Evolutionary conservation across 306 rosid species (phyloP).

Genomic region (Casuarina glauca): DNA sequence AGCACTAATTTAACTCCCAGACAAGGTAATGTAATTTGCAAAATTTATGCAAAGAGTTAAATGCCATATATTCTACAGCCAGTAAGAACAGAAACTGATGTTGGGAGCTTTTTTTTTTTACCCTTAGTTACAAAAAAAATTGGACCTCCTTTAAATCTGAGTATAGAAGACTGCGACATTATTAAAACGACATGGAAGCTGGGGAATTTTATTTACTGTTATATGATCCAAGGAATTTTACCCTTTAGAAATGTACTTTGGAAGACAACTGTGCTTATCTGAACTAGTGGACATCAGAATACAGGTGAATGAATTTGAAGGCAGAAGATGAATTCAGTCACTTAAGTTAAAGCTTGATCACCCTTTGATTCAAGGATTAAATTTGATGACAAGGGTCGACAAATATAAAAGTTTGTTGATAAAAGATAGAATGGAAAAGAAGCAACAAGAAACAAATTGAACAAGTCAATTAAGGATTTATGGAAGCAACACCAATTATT

Average conservation of each 20-base stretch:
- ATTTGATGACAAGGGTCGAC: too few species aligned
- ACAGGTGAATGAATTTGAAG: not conserved
- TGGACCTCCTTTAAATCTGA: not conserved
- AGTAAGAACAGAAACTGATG: not conserved
- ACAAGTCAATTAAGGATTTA: too few species aligned
- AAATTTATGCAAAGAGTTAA: not conserved
- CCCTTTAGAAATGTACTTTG: not conserved
- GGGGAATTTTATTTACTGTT: not conserved
- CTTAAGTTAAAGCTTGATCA: not conserved
- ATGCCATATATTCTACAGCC: not conserved
- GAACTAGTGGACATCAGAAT: not conserved
- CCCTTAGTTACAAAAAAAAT: not conserved
- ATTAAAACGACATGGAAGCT: not conserved
- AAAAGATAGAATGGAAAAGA: not conserved
- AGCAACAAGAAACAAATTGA: not conserved
- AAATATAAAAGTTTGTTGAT: not conserved
- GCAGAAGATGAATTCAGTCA: not conserved
- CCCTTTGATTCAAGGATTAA: too few species aligned
- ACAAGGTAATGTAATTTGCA: not conserved
- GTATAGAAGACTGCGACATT: not conserved
- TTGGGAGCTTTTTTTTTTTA: not conserved
- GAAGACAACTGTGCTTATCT: not conserved
- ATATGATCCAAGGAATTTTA: not conserved
- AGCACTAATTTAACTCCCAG: not conserved
- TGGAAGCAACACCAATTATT: not conserved